Conservation (phyloP, 2,329 filamentous ascomycete species). For the Westerdykella aurantiaca region DNA sequence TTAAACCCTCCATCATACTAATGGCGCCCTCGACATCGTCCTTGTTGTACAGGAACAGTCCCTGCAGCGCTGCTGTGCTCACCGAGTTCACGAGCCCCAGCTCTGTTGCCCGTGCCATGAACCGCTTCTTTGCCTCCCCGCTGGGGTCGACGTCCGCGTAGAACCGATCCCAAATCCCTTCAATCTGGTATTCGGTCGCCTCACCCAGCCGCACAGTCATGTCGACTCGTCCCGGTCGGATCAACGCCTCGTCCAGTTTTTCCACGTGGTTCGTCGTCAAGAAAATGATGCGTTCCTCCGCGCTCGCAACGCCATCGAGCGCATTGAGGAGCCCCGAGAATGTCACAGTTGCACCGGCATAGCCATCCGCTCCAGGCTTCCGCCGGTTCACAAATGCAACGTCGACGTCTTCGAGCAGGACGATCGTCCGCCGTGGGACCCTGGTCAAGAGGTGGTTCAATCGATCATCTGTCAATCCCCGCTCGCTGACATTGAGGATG, state of each 20-base stretch:
- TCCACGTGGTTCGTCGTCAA: constrained; percentile 93
- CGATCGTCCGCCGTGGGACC: constrained; percentile 72
- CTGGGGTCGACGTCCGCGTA: constrained; percentile 74
- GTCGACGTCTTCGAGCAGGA: constrained; percentile 85
- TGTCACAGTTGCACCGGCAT: constrained; percentile 80
- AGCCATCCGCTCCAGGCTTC: constrained; percentile 73
- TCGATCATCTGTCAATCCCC: constrained; percentile 83
- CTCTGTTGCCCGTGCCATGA: constrained; percentile 63
- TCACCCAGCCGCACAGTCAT: constrained; percentile 88
- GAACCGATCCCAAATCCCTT: constrained; percentile 87
- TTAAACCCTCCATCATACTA: constrained; percentile 63
- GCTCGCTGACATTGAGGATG: constrained; percentile 84
- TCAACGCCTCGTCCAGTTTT: constrained; percentile 78
- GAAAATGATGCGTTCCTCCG: constrained; percentile 90
- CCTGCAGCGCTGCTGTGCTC: constrained; percentile 89
- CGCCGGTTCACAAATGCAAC: constrained; percentile 81
- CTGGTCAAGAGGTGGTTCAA: constrained; percentile 81
- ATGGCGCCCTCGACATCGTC: constrained; percentile 83
- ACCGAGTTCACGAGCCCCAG: constrained; percentile 66
- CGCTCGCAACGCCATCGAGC: constrained; percentile 82
- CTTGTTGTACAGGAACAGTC: constrained; percentile 93
- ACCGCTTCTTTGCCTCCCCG: constrained; percentile 58
- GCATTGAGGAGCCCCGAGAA: constrained; percentile 77
- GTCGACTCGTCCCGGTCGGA: constrained; percentile 87
- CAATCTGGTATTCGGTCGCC: constrained; percentile 78